Base-by-base conservation (phyloP, 176 grass and related monocot genomes). In the Sorghum bicolor region DNA sequence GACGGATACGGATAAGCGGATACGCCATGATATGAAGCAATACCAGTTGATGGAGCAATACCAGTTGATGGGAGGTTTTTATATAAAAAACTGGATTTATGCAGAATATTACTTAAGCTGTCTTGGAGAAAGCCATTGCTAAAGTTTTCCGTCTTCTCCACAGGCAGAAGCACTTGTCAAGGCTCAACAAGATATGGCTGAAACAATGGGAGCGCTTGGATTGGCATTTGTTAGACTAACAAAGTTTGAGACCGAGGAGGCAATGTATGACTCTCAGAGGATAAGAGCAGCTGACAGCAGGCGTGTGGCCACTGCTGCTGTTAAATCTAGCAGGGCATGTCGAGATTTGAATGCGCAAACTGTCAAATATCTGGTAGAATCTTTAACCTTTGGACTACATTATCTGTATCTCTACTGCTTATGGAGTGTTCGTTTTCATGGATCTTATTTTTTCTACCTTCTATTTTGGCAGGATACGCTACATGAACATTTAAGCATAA, bases 311-410 rank as follows among this genome's bases (percentile, higher is more conserved):
- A 99, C 96, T 40, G 93, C 96, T 87, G 91, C 87, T 75, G 96
- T 96, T 86, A 99, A 99, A 92, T 83, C 96, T 79, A 99, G 96
- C 67, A 91, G 96, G 82, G 80, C 94, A 79, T 92, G 89, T 85
- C 87, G 96, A 69, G 96, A 99, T 86, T 89, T 99, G 81, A 99
- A 96, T 94, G 86, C 89, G 44, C 96, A 99, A 87, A 99, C 96
- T 69, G 91, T 99, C 47, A 99, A 94, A 92, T 88, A 96, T 89
- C 83, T 99, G 89, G 96, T 99, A 90, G 31, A 80, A 67, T 63
- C 53, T 58, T 65, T 52, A 50, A 34, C 22, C 67, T 45, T 33
- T 73, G 6, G 55, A 10, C 64, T 79, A n/a, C 28, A 10, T 85
- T 80, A 28, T 45, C 34, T 1, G 30, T 82, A 79, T 29, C 19